phyloP scores from a whole-genome alignment of 106 monocot genomes.

The Xerophyta viscosa region DNA sequence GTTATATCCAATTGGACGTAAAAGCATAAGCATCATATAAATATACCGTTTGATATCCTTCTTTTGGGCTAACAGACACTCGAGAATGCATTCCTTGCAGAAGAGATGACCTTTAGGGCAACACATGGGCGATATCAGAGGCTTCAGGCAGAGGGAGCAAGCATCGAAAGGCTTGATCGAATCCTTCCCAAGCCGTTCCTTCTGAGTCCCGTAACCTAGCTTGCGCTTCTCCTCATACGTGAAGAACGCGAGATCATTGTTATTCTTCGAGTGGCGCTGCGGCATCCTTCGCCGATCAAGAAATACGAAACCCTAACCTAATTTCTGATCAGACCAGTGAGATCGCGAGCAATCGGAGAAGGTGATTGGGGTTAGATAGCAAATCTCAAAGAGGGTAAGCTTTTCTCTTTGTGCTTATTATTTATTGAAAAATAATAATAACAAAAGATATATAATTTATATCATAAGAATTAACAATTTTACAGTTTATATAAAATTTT shows the following conservation, averaged over 20 bases:
- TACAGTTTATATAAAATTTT: no score
- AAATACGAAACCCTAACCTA: constrained; percentile 14
- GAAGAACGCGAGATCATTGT: constrained; percentile 98
- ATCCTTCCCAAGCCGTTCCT: constrained; percentile 85
- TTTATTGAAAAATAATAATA: no score
- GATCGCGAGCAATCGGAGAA: no score
- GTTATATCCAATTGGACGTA: no score
- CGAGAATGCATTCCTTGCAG: constrained; percentile 95
- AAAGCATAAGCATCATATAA: no score
- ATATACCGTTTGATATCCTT: constrained; percentile 85
- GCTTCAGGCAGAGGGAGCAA: constrained; percentile 86
- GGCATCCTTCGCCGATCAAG: constrained; percentile 60
- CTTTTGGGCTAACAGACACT: constrained; percentile 92
- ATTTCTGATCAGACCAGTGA: no score
- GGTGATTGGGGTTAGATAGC: no score
- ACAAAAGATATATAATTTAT: no score
- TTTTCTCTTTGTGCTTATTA: no score
- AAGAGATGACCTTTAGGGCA: constrained; percentile 89
- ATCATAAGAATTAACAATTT: no score
- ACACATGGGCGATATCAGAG: constrained; percentile 68
- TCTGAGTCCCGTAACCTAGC: constrained; percentile 93
- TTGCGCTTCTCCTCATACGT: constrained; percentile 95
- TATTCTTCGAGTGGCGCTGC: constrained; percentile 98
- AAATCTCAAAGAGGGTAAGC: no score
- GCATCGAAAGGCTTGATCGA: constrained; percentile 95